Evolutionary conservation across 495 filamentous ascomycete species (phyloP).

Genomic region (Daldinia concentrica): DNA sequence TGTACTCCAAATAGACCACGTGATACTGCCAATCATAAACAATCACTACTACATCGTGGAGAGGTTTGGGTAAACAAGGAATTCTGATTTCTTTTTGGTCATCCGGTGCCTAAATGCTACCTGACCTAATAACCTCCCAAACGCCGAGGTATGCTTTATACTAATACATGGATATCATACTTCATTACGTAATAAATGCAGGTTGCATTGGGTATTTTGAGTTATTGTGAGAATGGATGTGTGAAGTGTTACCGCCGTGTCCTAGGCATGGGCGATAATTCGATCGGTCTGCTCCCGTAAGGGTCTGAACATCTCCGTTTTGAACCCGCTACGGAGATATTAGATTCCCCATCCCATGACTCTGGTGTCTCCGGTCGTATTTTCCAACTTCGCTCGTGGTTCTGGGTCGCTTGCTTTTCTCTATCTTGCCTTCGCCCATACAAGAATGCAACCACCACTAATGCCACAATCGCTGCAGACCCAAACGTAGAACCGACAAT

Average conservation of each 20-base stretch:
- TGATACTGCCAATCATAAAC: background rate
- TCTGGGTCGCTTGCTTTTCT: background rate
- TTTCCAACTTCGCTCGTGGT: constrained; percentile 1
- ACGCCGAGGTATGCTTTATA: constrained; percentile 1
- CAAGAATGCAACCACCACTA: constrained; percentile 20
- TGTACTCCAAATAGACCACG: background rate
- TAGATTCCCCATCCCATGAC: background rate
- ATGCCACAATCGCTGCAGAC: constrained; percentile 7
- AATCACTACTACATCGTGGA: background rate
- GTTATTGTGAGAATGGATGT: background rate
- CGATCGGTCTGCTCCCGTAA: background rate
- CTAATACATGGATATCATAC: constrained; percentile 1
- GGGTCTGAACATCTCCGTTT: constrained; percentile 7
- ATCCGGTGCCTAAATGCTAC: background rate
- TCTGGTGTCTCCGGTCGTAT: background rate
- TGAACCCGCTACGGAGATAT: background rate
- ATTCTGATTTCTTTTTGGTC: background rate
- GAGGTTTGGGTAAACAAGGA: background rate
- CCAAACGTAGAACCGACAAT: constrained; percentile 24
- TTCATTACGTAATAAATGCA: constrained; percentile 13
- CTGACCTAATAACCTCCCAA: background rate
- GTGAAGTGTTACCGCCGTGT: background rate
- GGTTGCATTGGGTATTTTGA: background rate
- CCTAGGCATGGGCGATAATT: constrained; percentile 4
- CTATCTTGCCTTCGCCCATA: constrained; percentile 20